Base-by-base conservation (phyloP, 176 grass and related monocot genomes). In the Pontederia paniculata region DNA sequence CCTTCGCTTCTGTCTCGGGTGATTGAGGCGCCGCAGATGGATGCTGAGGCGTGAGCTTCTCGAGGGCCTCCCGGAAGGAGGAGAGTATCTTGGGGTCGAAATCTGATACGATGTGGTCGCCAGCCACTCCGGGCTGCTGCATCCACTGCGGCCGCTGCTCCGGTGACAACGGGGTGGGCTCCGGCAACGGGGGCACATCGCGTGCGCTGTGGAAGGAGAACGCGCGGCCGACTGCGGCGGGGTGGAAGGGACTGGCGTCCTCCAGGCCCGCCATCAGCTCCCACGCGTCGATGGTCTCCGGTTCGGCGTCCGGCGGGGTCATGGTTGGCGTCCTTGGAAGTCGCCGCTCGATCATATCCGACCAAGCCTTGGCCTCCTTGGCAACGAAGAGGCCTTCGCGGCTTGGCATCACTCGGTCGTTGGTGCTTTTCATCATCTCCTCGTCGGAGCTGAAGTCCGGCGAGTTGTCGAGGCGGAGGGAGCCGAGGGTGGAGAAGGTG, bases 241-340 rank as follows among this genome's bases (percentile, higher is more conserved):
- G 6, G 21, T 8, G 54, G 10, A 81, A 63, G 11, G 70, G 77
- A 12, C 80, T 73, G 17, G 60, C 44, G 74, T 91, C 93, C 5
- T 88, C 94, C 21, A 98, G 84, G 12, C 94, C 87, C 53, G 78
- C 87, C 94, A 98, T 98, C 78, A 98, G 87, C 69, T 98, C 94
- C 94, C 83, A 98, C 20, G 88, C 86, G 42, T 93, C 93, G 62
- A 98, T 98, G 52, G 88, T 70, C 75, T 98, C 87, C 0, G 83
- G 87, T 48, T 93, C 87, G 7, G 28, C 28, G 42, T 68, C 63
- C 9, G 45, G 54, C 10, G 77, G 80, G 3, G 94, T 75, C 72
- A 82, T 77, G 69, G 68, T 73, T 10, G 77, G 93, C n/a, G 83
- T 79, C 11, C 62, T 68, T 1, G 73, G 45, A 17, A 65, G 16